phyloP scores from a whole-genome alignment of 2,329 filamentous ascomycete genomes.

The Coniella vitis region DNA sequence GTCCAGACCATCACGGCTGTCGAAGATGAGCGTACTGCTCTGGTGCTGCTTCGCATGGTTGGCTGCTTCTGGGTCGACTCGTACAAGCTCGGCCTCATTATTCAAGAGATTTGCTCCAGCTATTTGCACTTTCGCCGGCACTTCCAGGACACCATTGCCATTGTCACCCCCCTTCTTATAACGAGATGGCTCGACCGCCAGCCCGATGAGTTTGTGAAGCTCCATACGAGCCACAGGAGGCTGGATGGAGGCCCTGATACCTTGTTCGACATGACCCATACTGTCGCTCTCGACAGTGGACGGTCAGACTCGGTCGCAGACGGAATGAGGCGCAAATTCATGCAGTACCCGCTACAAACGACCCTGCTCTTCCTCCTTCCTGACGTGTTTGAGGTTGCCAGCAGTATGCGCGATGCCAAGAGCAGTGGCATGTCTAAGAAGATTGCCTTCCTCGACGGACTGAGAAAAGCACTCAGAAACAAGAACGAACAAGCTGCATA shows the following conservation, averaged over 20 bases:
- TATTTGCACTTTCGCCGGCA: conserved; percentile 60
- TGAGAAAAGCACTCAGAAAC: conserved; percentile 57
- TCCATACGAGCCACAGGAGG: conserved; percentile 54
- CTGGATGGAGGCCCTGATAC: conserved; percentile 61
- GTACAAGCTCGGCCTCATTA: conserved; percentile 52
- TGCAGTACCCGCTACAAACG: conserved; percentile 57
- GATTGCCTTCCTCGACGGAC: conserved; percentile 55
- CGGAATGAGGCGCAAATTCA: conserved; percentile 45
- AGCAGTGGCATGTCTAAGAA: conserved; percentile 58
- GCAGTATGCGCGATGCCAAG: conserved; percentile 58
- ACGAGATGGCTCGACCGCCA: conserved; percentile 60
- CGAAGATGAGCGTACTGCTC: conserved; percentile 45
- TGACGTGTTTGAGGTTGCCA: conserved; percentile 64
- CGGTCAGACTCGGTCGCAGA: conserved; percentile 33
- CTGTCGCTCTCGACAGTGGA: conserved; percentile 29
- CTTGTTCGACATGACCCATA: conserved; percentile 62
- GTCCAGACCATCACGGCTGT: conserved; percentile 30
- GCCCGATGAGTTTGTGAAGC: conserved; percentile 56
- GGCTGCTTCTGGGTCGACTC: conserved; percentile 60
- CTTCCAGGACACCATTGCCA: conserved; percentile 57
- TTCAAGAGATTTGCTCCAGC: conserved; percentile 60
- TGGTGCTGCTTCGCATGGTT: conserved; percentile 52
- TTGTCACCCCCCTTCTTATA: conserved; percentile 56
- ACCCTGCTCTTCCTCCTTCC: conserved; percentile 57
- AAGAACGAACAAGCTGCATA: conserved; percentile 62